Conservation (phyloP, 768 basidiomycete genomes). For the Mycena rebaudengoi region DNA sequence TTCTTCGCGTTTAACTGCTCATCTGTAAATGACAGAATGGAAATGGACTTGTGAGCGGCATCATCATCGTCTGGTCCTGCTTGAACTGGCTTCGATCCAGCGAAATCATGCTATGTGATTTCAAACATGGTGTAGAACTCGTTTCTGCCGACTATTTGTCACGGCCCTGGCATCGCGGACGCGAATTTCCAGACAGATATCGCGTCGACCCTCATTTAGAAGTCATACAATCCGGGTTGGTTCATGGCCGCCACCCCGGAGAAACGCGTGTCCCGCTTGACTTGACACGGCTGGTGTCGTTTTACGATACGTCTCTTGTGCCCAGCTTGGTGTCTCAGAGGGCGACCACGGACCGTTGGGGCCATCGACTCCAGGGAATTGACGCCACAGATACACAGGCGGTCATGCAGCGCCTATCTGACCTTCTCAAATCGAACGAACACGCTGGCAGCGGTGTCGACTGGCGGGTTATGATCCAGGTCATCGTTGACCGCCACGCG, state of each 20-base stretch:
- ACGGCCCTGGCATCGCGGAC: neutral
- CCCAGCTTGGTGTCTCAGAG: constrained; percentile 40
- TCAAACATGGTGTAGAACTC: constrained; percentile 36
- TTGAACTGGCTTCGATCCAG: constrained; percentile 24
- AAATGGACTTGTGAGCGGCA: constrained; percentile 45
- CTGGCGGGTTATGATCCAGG: constrained; percentile 40
- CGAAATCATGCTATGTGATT: constrained; percentile 46
- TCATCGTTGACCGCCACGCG: constrained; percentile 40
- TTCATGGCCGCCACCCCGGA: constrained; percentile 44
- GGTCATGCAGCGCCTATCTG: constrained; percentile 15
- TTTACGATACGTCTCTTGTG: constrained; percentile 43
- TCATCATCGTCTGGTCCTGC: too few species aligned
- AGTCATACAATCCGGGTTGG: constrained; percentile 32
- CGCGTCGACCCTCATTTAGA: constrained; percentile 10
- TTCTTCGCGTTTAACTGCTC: neutral
- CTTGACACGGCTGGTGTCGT: constrained; percentile 40
- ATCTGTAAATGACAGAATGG: constrained; percentile 10
- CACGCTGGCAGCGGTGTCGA: constrained; percentile 39
- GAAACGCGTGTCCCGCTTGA: constrained; percentile 44
- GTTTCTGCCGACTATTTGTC: constrained; percentile 30
- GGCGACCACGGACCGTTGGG: constrained; percentile 33
- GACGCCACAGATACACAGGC: constrained; percentile 30
- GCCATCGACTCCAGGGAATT: constrained; percentile 40
- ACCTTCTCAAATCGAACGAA: neutral
- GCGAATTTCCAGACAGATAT: too few species aligned